These are phyloP conservation scores for Mycena capillaripes DNA, from an alignment of 768 basidiomycete genomes.

Conservation along the genomic window DNA sequence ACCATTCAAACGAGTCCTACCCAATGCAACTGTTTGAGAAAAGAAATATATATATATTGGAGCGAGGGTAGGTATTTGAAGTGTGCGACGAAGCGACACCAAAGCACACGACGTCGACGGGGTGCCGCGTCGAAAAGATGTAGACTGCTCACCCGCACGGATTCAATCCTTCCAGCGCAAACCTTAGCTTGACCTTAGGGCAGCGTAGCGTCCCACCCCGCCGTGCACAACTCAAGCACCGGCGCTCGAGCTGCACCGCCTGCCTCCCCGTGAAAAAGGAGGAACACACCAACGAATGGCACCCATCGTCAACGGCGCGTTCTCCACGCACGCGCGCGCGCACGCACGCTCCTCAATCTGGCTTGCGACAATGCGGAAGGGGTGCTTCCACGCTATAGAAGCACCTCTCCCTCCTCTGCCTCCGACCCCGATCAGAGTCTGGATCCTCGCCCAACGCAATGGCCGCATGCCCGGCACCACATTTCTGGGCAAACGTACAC, in stretches of 20 bases:
- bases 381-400: not conserved
- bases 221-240: too few relatives aligned
- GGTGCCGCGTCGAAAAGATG: too few relatives aligned
- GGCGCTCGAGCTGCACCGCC: too few relatives aligned
- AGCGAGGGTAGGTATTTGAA: too few relatives aligned
- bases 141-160: not conserved
- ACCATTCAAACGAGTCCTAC: not conserved
- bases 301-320: too few relatives aligned
- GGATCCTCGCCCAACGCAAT: not conserved
- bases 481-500: too few relatives aligned
- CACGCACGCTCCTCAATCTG: not conserved
- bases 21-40: not conserved
- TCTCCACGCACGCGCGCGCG: not conserved
- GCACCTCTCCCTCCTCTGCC: constrained; percentile 3
- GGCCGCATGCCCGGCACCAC: not conserved
- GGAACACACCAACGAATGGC: too few relatives aligned
- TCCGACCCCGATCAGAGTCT: not conserved
- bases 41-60: not conserved
- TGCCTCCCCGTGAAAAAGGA: not conserved
- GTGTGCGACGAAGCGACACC: too few relatives aligned
- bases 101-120: too few relatives aligned
- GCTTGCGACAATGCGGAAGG: constrained; percentile 4
- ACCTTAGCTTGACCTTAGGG: too few relatives aligned
- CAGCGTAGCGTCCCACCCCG: not conserved
- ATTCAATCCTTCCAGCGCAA: not conserved